Base-by-base conservation (phyloP, 208 protist species). In the Wallacemonas sp. region DNA sequence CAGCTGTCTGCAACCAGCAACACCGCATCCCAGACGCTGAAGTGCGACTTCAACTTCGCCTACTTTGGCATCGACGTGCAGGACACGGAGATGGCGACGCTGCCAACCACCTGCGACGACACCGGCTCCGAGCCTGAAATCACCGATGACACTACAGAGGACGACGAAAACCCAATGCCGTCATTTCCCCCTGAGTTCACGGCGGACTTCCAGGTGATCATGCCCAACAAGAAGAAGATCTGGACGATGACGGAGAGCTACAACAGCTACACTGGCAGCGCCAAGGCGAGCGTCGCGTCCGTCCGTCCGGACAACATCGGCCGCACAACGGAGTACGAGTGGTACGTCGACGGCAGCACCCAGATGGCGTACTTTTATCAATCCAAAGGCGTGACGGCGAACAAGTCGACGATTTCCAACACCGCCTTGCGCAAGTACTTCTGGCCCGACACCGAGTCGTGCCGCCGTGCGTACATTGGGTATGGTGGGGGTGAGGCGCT, bases 191-290 rank as follows among this genome's bases (percentile, higher is more conserved):
- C 46, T 23, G 34, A 26, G 3, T 85, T 85, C 46, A 75, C 39
- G 2, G 69, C 74, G 5, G 52, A 81, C 34, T 72, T 85, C 54
- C 67, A 78, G 12, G 74, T 78, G 6, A 77, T 81, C 26, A 64
- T 67, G 58, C 73, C 69, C 1, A 12, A 11, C 9, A n/a, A 73
- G 54, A 78, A 70, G 29, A 67, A 58, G 23, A 27, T 73, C 11
- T 77, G 47, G 38, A 44, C 70, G 5, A 58, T 85, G 39, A 56
- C 49, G 19, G 63, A 69, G 41, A 30, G 64, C 39, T 84, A 71
- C 68, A 61, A 54, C 56, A 17, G 16, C 12, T 39, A 41, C 27
- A 24, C 6, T 2, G 2, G 19, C 19, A 29, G 43, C 5, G 64
- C 63, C 3, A 47, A 30, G 29, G 38, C 78, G 12, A 66, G 24